Evolutionary conservation across 208 protist genomes (phyloP).

Genomic region (Crithidia brevicula): DNA sequence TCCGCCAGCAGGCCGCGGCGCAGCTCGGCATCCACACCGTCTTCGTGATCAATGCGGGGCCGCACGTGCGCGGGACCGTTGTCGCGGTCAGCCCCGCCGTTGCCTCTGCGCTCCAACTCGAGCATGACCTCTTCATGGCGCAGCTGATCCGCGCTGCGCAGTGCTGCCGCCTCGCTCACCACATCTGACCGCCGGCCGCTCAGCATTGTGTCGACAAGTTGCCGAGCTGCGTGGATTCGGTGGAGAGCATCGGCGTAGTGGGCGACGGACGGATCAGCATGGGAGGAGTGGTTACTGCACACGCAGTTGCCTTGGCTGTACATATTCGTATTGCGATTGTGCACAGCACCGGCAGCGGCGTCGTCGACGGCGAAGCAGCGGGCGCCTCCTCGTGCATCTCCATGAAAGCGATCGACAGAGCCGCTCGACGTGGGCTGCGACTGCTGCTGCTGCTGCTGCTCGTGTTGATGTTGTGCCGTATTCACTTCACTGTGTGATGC

Average conservation of each 20-base stretch:
- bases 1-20: conserved; percentile 19
- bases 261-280: background rate
- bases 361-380: background rate
- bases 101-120: conserved; percentile 7
- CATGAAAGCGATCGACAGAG: background rate
- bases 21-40: conserved; percentile 20
- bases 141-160: background rate
- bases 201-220: conserved; percentile 36
- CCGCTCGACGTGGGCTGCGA: background rate
- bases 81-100: background rate
- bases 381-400: background rate
- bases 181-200: conserved; percentile 31
- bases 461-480: no score
- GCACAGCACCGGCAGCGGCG: background rate
- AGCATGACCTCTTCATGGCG: conserved; percentile 4
- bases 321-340: background rate
- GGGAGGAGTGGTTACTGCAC: background rate
- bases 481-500: no score
- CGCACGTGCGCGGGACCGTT: background rate
- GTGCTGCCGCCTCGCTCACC: conserved; percentile 27
- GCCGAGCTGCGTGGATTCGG: conserved; percentile 7
- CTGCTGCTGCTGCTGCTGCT: conserved; percentile 5
- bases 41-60: conserved; percentile 7
- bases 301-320: background rate
- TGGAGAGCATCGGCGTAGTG: conserved; percentile 9